Percentiles rank a stretch among this genome's conserved stretches.
Conservation (phyloP, 2,329 filamentous ascomycete species). For the Pseudocercospora fijiensis region DNA sequence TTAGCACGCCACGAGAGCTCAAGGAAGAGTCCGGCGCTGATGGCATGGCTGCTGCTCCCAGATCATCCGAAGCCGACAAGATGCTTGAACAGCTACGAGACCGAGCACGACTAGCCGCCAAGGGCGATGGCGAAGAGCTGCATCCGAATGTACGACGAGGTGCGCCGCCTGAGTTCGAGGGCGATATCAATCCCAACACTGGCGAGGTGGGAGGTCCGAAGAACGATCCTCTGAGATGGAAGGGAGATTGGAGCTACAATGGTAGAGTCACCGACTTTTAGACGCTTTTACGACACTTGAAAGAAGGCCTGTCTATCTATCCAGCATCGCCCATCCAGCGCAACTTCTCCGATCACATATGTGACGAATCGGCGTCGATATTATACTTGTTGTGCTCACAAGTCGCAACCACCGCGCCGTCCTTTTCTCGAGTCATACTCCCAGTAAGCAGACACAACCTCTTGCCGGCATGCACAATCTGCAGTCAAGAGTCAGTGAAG, state of each 20-base stretch:
- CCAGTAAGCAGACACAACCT: constrained; percentile 27
- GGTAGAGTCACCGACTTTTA: constrained; percentile 90
- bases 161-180: constrained; percentile 86
- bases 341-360: constrained; percentile 12
- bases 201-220: constrained; percentile 96
- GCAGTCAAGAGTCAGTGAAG: background rate
- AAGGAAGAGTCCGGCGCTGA: constrained; percentile 8
- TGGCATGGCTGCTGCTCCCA: constrained; percentile 6
- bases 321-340: background rate
- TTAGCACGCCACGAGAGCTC: constrained; percentile 59
- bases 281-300: constrained; percentile 21
- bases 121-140: constrained; percentile 62
- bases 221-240: constrained; percentile 93
- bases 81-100: constrained; percentile 34
- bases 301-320: background rate
- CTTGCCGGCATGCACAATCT: constrained; percentile 32
- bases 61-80: constrained; percentile 28
- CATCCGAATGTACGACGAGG: constrained; percentile 73
- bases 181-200: constrained; percentile 87
- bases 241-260: constrained; percentile 91
- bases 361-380: constrained; percentile 25
- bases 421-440: constrained; percentile 28
- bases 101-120: constrained; percentile 51
- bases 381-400: constrained; percentile 34
- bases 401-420: constrained; percentile 27